Evolutionary conservation across 257 asterid genomes (phyloP), one percentile per base, ranked within the genome.

Genomic region (Leptodermis oblonga): DNA sequence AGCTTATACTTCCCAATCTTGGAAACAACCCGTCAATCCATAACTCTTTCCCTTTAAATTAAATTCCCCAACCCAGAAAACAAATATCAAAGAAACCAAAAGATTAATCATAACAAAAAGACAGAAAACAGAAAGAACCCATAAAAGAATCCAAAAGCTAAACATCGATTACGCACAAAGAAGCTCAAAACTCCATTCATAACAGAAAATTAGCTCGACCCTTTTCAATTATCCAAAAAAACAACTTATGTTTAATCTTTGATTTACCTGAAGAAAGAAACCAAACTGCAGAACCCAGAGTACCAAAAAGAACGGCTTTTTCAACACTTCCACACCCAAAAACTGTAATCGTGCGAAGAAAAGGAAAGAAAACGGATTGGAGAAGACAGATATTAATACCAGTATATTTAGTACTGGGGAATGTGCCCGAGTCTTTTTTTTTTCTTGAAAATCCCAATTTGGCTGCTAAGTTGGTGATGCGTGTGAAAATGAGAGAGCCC

Each of bases 361-460:
- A 11, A 7, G 55, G 26, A 17, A 22, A 22, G 17, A 26, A 61
- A 48, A 48, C 18, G 4, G 13, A 28, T 0, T 6, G 46, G 18
- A 4, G 10, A 18, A 62, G 45, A 34, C 34, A 23, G 41, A 14
- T 67, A 67, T 10, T 26, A 67, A 51, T 46, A 67, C 41, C 17
- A 62, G 51, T 60, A 43, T 5, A 58, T n/a, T n/a, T n/a, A 45
- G 34, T 76, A 82, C 85, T 70, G 79, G 83, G 81, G 42, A 36
- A 12, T 63, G 94, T 79, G 90, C 85, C 83, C 70, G 65, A 41
- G 58, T 70, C 58, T 61, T 68, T 30, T 61, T 68, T 30, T 74
- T 46, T 72, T 71, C 87, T 83, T 46, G 84, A 76, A 51, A 76
- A 56, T 73, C 81, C 73, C 84, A 77, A 73, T 62, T 43, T 63